Percentiles rank a stretch among this genome's conserved stretches.
Conservation (phyloP, 2,329 filamentous ascomycete genomes). For the Reticulascus tulasneorum region DNA sequence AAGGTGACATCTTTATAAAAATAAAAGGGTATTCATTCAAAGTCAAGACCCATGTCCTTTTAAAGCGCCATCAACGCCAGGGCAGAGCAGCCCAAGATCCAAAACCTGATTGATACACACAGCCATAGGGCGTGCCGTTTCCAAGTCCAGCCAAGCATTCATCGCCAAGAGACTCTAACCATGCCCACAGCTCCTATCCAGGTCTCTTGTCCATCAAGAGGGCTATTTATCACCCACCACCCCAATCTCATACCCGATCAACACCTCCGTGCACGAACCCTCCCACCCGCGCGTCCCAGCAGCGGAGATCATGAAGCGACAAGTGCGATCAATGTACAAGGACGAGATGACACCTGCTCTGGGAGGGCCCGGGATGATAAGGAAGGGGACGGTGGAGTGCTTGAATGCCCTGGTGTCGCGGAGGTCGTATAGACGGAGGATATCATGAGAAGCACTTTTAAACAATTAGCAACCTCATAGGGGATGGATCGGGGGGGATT, state of each 20-base stretch:
- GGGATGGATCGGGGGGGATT: neutral
- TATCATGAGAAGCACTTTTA: slow-evolving; percentile 83
- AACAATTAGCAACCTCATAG: slow-evolving; percentile 2
- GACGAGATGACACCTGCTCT: slow-evolving; percentile 82
- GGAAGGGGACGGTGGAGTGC: slow-evolving; percentile 81
- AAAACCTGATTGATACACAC: no score
- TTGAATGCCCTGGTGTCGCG: slow-evolving; percentile 60
- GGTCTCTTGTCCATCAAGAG: neutral
- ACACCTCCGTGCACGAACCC: slow-evolving; percentile 79
- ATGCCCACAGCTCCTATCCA: neutral
- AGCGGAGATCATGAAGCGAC: slow-evolving; percentile 85
- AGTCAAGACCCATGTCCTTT: no score
- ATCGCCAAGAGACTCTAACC: neutral
- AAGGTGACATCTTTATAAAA: no score
- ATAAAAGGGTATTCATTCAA: slow-evolving; percentile 3
- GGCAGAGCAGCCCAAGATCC: no score
- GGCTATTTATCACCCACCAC: slow-evolving; percentile 18
- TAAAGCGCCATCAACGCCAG: no score
- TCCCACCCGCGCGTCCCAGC: slow-evolving; percentile 96
- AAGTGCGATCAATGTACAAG: slow-evolving; percentile 82
- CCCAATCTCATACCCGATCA: slow-evolving; percentile 89
- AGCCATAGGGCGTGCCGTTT: no score
- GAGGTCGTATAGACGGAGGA: slow-evolving; percentile 87
- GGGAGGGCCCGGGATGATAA: slow-evolving; percentile 87
- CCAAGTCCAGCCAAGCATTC: no score